Percentiles rank a stretch among this genome's conserved stretches.
These are phyloP conservation scores for Keqinozyma sinolaborantium DNA, from an alignment of 1,139 yeast species.

Conservation along the genomic window DNA sequence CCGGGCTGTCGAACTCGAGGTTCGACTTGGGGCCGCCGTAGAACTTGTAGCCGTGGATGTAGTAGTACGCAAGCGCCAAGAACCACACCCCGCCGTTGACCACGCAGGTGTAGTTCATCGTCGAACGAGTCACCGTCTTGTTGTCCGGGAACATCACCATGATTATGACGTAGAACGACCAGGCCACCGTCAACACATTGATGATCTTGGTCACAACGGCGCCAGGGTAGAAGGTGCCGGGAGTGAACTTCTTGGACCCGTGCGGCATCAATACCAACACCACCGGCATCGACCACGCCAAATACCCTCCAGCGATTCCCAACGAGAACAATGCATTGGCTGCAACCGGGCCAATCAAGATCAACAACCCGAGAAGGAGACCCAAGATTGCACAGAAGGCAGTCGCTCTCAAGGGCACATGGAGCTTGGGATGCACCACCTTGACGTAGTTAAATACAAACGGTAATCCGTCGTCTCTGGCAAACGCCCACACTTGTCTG, in stretches of 20 bases:
- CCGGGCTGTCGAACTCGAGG: conserved; percentile 14
- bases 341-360: conserved; percentile 58
- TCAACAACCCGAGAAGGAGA: conserved; percentile 52
- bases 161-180: conserved; percentile 29
- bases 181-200: conserved; percentile 19
- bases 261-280: conserved; percentile 37
- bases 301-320: conserved; percentile 43
- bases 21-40: conserved; percentile 38
- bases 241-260: conserved; percentile 45
- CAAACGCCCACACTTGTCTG: conserved; percentile 36
- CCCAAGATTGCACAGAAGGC: conserved; percentile 47
- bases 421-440: conserved; percentile 46
- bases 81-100: conserved; percentile 36
- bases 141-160: conserved; percentile 39
- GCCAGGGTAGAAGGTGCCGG: conserved; percentile 67
- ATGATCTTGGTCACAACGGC: conserved; percentile 34
- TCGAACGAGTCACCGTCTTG: conserved; percentile 20
- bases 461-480: conserved; percentile 44
- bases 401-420: conserved; percentile 63
- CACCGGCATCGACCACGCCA: conserved; percentile 41
- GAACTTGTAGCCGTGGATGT: conserved; percentile 22
- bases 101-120: conserved; percentile 36
- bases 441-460: conserved; percentile 42
- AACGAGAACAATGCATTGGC: conserved; percentile 52
- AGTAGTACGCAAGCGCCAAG: conserved; percentile 24